phyloP scores from a whole-genome alignment of 192 early-diverging fungal genomes.

The Blastocladiella britannica region DNA sequence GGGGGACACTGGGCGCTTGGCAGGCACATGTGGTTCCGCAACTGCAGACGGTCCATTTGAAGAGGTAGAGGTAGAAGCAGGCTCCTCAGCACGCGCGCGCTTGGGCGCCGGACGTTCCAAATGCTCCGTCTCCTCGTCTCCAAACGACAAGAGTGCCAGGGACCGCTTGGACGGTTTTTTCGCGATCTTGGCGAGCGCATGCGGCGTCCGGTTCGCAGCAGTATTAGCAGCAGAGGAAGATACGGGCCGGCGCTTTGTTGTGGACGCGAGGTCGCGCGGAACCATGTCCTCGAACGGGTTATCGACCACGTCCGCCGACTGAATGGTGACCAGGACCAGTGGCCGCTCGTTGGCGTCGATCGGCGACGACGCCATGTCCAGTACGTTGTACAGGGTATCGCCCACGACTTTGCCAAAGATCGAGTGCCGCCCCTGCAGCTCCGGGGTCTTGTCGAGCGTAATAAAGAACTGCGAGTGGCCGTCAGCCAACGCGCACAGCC shows the following conservation, averaged over 20 bases:
- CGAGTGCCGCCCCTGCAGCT: conserved; percentile 73
- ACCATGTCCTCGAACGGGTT: conserved; percentile 88
- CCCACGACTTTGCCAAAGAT: conserved; percentile 84
- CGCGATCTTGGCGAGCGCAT: background rate
- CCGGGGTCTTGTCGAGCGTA: conserved; percentile 60
- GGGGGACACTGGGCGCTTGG: background rate
- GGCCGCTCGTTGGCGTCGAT: conserved; percentile 63
- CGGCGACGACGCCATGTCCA: conserved; percentile 68
- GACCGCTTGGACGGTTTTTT: conserved; percentile 4
- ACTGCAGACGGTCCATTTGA: background rate
- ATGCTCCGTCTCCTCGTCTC: conserved; percentile 52
- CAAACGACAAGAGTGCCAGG: conserved; percentile 71
- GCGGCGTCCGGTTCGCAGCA: background rate
- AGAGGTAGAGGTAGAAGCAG: background rate
- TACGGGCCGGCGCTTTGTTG: conserved; percentile 10
- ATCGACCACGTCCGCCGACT: conserved; percentile 37
- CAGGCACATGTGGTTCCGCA: background rate
- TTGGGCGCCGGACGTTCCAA: conserved; percentile 6
- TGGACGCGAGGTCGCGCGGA: conserved; percentile 28
- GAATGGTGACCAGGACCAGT: conserved; percentile 46
- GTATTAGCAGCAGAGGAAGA: conserved; percentile 2
- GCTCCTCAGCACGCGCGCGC: background rate
- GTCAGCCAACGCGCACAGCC: conserved; percentile 78
- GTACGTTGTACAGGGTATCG: conserved; percentile 72
- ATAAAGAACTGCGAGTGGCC: conserved; percentile 94